Evolutionary conservation across 2,329 filamentous ascomycete species (phyloP), one percentile per base, ranked within the genome.

Genomic region (Nemania sp.): DNA sequence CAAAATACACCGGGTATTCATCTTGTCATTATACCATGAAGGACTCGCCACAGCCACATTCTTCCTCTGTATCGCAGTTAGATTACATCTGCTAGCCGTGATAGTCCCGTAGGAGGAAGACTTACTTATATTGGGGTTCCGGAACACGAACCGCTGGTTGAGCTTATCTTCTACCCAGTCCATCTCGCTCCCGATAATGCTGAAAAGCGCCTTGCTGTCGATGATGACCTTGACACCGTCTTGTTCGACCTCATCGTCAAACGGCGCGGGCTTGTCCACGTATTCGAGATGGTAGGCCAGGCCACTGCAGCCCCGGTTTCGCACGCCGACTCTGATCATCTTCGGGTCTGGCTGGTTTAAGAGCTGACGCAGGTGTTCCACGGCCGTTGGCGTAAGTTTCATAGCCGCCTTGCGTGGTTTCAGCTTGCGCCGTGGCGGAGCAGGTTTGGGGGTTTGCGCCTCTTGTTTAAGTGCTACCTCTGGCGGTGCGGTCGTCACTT

Each of bases 141-240:
- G 87, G 75, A 99, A 99, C 45, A 96, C 86, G 72, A 99, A 99
- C 61, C 90, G 81, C 73, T 92, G 83, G 71, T 88, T 96, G 61
- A 99, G 76, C 77, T 96, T 96, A 66, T 97, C 94, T 74, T 97
- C 92, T 9, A 93, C 81, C 92, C 93, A 99, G 69, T 99, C 94
- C 94, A 99, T 99, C 75, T 97, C 93, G 68, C 89, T 96, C 5
- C 94, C 94, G 65, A 99, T 97, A 49, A 99, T 97, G 73, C 93
- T 97, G 71, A 99, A 92, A 44, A 99, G 77, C 36, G 94, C 94
- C 77, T 97, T 97, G 79, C 90, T 96, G 72, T 99, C 94, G 52
- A 99, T 94, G 70, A 97, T 72, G 28, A 99, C 93, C 74, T 90
- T 93, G 52, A 99, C 93, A 0, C 93, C 94, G 66, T 97, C 94